These are phyloP conservation scores for Lactifluus pinguis DNA, from an alignment of 768 basidiomycete genomes.

Conservation along the genomic window DNA sequence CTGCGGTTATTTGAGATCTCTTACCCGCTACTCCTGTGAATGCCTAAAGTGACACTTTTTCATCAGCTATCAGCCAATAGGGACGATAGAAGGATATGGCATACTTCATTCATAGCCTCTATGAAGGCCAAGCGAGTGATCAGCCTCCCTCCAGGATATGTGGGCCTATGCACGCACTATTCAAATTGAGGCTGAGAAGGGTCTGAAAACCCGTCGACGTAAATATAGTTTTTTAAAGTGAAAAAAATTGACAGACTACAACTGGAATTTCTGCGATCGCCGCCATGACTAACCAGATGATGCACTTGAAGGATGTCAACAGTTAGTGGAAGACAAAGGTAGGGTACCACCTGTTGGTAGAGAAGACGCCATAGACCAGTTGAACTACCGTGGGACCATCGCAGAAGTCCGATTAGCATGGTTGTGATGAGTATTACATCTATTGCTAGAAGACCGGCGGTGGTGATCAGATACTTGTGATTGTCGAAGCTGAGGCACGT, in stretches of 20 bases:
- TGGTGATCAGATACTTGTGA: not conserved
- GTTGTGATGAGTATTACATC: not conserved
- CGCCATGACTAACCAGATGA: not conserved
- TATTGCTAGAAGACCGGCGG: not conserved
- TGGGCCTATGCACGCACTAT: not conserved
- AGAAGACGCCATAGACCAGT: slow-evolving; percentile 4
- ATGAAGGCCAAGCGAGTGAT: not conserved
- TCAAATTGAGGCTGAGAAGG: not conserved
- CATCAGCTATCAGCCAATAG: not conserved
- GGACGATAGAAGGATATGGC: not conserved
- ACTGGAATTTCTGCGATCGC: not conserved
- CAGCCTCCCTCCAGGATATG: not conserved
- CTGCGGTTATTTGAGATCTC: not conserved
- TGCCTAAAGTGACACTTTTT: not conserved
- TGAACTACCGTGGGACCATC: not conserved
- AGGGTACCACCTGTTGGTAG: slow-evolving; percentile 4
- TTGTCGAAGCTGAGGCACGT: not conserved
- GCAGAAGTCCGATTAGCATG: slow-evolving; percentile 1
- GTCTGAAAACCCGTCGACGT: not conserved
- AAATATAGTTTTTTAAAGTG: not conserved
- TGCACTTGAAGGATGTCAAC: not conserved
- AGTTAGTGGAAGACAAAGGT: not conserved
- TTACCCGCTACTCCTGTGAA: not conserved
- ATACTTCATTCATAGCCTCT: not conserved
- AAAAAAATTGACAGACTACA: not conserved